Evolutionary conservation across 805 yeast genomes (phyloP).

Genomic region (Cyberlindnera petersonii): DNA sequence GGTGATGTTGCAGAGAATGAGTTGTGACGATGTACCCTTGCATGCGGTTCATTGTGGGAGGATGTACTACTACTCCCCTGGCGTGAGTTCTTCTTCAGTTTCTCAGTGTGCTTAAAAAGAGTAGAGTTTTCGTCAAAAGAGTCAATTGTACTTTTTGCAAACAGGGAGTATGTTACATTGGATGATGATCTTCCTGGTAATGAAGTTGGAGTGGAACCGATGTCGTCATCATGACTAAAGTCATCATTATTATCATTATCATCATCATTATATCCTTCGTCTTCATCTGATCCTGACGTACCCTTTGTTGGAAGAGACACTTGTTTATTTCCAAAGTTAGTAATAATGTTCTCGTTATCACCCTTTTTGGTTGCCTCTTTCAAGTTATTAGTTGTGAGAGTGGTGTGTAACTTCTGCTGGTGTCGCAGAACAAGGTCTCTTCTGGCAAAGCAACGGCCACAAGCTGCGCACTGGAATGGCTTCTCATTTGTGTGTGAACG

Average conservation of each 20-base stretch:
- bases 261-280: slow-evolving; percentile 7
- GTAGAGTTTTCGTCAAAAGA: slow-evolving; percentile 24
- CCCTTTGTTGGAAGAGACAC: slow-evolving; percentile 33
- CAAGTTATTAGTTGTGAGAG: slow-evolving; percentile 40
- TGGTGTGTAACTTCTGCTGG: slow-evolving; percentile 85
- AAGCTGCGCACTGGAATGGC: slow-evolving; percentile 93
- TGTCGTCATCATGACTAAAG: background rate
- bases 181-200: slow-evolving; percentile 3
- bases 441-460: slow-evolving; percentile 94
- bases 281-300: slow-evolving; percentile 11
- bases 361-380: slow-evolving; percentile 31
- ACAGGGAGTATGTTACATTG: slow-evolving; percentile 2
- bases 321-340: slow-evolving; percentile 37
- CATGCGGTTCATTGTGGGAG: slow-evolving; percentile 6
- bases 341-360: slow-evolving; percentile 33
- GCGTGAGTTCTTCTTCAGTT: slow-evolving; percentile 15
- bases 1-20: slow-evolving; percentile 42
- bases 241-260: slow-evolving; percentile 8
- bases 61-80: slow-evolving; percentile 8
- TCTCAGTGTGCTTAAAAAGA: slow-evolving; percentile 27
- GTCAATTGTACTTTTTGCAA: slow-evolving; percentile 18
- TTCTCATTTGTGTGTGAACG: slow-evolving; percentile 93
- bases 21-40: slow-evolving; percentile 37
- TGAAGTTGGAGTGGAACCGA: background rate
- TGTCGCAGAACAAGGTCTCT: slow-evolving; percentile 85